Evolutionary conservation across 2,329 filamentous ascomycete genomes (phyloP).

Genomic region (Pestalotiopsis sp.): DNA sequence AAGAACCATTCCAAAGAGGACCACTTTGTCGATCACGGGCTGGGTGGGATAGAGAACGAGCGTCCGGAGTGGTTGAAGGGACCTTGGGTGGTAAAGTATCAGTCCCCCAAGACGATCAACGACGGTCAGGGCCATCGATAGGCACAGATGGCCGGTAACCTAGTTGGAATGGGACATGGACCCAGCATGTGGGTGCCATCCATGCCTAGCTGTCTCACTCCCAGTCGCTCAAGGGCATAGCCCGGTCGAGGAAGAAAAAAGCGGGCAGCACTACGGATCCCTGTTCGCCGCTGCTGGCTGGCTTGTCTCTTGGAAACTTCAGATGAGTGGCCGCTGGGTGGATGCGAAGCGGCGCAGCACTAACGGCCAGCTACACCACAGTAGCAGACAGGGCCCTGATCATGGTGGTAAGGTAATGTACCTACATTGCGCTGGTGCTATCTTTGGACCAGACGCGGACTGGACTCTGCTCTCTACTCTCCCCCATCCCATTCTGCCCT

Average conservation of each 20-base stretch:
- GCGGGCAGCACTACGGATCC: constrained; percentile 7
- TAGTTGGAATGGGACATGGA: constrained; percentile 35
- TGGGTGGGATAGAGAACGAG: constrained; percentile 30
- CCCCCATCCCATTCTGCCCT: not conserved
- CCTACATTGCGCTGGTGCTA: constrained; percentile 1
- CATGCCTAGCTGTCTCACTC: constrained; percentile 55
- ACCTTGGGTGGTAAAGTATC: constrained; percentile 20
- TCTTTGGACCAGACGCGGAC: constrained; percentile 11
- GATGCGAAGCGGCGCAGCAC: constrained; percentile 14
- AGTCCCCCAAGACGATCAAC: constrained; percentile 34
- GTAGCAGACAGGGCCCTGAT: not conserved
- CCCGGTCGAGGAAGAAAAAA: constrained; percentile 16
- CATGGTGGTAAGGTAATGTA: not conserved
- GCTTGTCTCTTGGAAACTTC: constrained; percentile 15
- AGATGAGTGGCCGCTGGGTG: constrained; percentile 12
- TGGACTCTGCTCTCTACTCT: not conserved
- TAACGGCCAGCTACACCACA: not conserved
- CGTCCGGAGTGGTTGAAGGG: constrained; percentile 31
- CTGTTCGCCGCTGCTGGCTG: not conserved
- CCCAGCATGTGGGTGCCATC: constrained; percentile 30
- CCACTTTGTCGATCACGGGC: constrained; percentile 35
- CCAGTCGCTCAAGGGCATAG: constrained; percentile 15
- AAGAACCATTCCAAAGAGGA: constrained; percentile 29
- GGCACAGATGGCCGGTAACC: constrained; percentile 32
- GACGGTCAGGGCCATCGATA: constrained; percentile 44